A percentile compares a stretch with the other conserved stretches of the same genome.
Conservation (phyloP, 2,329 filamentous ascomycete genomes). For the Talaromyces sp. region DNA sequence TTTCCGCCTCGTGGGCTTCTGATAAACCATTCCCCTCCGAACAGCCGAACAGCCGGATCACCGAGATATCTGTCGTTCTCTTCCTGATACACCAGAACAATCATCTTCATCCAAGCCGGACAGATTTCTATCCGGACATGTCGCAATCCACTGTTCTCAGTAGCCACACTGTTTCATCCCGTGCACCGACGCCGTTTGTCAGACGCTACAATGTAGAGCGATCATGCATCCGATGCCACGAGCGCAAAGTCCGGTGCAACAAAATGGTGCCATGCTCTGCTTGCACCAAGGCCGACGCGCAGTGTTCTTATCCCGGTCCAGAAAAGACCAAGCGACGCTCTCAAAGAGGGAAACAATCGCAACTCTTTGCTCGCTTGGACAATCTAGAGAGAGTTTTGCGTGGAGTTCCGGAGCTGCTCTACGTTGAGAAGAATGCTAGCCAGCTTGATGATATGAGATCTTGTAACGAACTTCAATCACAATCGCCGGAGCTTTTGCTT, state of each 20-base stretch:
- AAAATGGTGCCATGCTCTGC: slow-evolving; percentile 24
- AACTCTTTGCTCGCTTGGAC: not conserved
- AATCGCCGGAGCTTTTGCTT: not conserved
- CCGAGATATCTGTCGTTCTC: not conserved
- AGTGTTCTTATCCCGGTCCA: slow-evolving; percentile 27
- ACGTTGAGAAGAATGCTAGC: too few species aligned
- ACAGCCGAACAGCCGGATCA: not conserved
- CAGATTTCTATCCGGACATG: not conserved
- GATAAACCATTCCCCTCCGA: not conserved
- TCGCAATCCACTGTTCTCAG: not conserved
- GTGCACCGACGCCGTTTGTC: not conserved
- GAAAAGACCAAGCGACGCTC: not conserved
- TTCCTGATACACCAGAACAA: not conserved
- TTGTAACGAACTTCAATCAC: not conserved
- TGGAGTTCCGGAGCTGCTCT: not conserved
- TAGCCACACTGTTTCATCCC: not conserved
- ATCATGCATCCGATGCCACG: slow-evolving; percentile 31
- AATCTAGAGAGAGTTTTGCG: not conserved
- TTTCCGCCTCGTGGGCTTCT: not conserved
- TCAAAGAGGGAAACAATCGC: not conserved
- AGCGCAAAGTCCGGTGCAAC: slow-evolving; percentile 30
- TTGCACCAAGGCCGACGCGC: slow-evolving; percentile 22
- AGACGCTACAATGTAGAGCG: slow-evolving; percentile 17
- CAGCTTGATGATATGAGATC: not conserved
- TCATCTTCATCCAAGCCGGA: not conserved